Evolutionary conservation across 108 stramenopile species (phyloP), one percentile per base, ranked within the genome.

Genomic region (Hondaea fermentalgiana): DNA sequence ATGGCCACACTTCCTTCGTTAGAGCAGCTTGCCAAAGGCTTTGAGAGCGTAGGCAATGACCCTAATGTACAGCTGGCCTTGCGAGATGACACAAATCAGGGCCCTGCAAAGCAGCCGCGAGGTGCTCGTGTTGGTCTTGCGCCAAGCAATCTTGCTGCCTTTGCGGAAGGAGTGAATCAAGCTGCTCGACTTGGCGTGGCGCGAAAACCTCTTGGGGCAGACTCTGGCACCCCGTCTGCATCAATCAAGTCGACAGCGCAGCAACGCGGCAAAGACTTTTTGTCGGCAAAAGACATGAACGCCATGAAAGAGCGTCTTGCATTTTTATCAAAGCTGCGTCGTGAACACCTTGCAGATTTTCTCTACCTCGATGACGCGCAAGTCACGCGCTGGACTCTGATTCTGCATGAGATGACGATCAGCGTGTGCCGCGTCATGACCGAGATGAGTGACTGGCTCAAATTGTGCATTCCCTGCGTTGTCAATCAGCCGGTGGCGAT

Each of bases 361-460:
- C 6, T 83, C 2, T 83, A 45, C 4, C 12, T 83, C 14, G 76
- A 83, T 23, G 51, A 83, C 49, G 45, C 45, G 3, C 76, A 83
- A 53, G 49, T 83, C 45, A 12, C 6, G n/a, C 49, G 49, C 45
- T 83, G 76, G 76, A 47, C 8, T 16, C 17, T 21, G 17, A 53
- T 53, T 35, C 51, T 83, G 4, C 45, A 45, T 2, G 49, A 83
- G 6, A 83, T 28, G 51, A 53, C 76, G 19, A 12, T 83, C n/a
- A 35, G 19, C 23, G 51, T 83, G 19, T 83, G 76, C 28, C 76
- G 28, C 19, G 45, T 53, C 25, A 83, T 83, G 76, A 53, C 51
- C 6, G 76, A 83, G 28, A 83, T 83, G 76, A 53, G 49, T 12
- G 76, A 83, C 76, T 83, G 76, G 76, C 76, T 83, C 25, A 83